Evolutionary conservation across 345 rosid genomes (phyloP).

Genomic region (Lenwebbia sp.): DNA sequence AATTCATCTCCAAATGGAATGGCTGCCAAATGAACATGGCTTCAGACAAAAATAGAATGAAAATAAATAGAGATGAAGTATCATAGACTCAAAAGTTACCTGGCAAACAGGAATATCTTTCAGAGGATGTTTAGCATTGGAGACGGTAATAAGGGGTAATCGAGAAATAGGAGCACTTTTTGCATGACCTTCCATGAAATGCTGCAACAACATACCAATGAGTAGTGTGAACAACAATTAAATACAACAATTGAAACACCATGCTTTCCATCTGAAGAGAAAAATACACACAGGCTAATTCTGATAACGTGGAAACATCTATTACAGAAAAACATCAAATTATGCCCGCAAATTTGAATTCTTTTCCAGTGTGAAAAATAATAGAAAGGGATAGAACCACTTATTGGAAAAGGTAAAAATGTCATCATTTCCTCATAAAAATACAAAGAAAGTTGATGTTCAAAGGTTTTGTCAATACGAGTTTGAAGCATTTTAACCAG

Average conservation of each 20-base stretch:
- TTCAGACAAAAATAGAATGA: slow-evolving; percentile 16
- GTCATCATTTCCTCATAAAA: neutral
- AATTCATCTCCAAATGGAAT: slow-evolving; percentile 94
- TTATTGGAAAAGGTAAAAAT: neutral
- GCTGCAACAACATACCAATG: slow-evolving; percentile 29
- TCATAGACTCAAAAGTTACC: slow-evolving; percentile 23
- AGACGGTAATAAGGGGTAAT: slow-evolving; percentile 68
- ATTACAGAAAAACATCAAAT: neutral
- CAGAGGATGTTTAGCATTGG: slow-evolving; percentile 60
- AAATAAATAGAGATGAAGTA: slow-evolving; percentile 2
- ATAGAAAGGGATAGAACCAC: neutral
- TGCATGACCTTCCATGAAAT: slow-evolving; percentile 98
- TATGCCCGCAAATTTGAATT: neutral
- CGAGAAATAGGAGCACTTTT: slow-evolving; percentile 89
- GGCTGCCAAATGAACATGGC: slow-evolving; percentile 50
- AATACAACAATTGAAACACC: neutral
- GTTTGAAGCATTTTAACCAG: neutral
- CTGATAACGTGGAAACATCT: neutral
- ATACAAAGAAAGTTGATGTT: neutral
- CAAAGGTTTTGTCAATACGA: neutral
- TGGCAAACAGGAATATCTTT: slow-evolving; percentile 87
- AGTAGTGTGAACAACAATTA: neutral
- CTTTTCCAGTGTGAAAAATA: neutral
- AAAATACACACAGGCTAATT: neutral
- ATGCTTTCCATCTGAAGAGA: neutral